phyloP scores from a whole-genome alignment of 306 rosid species.

The Trichosanthes truncata region DNA sequence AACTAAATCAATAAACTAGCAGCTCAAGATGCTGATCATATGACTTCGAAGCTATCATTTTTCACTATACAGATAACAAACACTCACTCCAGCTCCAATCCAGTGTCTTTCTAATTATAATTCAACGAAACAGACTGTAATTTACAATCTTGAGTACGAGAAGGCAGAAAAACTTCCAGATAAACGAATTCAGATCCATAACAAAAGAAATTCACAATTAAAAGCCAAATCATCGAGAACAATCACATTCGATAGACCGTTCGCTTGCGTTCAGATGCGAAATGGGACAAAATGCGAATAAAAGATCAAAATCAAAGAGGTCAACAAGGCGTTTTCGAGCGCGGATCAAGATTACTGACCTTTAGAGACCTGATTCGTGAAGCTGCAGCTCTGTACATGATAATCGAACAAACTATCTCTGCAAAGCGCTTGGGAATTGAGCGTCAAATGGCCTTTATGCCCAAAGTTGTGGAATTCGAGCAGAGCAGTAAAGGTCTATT shows the following conservation, averaged over 20 bases:
- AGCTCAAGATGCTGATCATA: neutral
- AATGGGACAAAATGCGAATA: neutral
- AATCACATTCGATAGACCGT: neutral
- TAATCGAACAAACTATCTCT: neutral
- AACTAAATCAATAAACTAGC: neutral
- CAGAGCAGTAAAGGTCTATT: neutral
- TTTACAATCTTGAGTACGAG: neutral
- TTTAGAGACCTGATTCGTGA: conserved; percentile 51
- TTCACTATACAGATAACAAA: neutral
- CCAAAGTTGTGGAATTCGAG: neutral
- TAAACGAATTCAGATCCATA: neutral
- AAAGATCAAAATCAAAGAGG: conserved; percentile 5
- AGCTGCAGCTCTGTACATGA: conserved; percentile 59
- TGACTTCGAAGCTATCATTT: neutral
- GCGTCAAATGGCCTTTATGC: neutral
- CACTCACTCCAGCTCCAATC: neutral
- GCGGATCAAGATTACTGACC: conserved; percentile 26
- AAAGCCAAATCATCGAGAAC: neutral
- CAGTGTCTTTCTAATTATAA: neutral
- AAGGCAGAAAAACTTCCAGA: neutral
- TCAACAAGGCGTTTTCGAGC: neutral
- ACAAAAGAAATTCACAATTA: neutral
- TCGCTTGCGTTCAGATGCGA: neutral
- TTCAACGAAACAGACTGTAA: neutral
- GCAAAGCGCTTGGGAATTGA: conserved; percentile 9